phyloP scores from a whole-genome alignment of 163 green algal species.

The Scenedesmus sp. region DNA sequence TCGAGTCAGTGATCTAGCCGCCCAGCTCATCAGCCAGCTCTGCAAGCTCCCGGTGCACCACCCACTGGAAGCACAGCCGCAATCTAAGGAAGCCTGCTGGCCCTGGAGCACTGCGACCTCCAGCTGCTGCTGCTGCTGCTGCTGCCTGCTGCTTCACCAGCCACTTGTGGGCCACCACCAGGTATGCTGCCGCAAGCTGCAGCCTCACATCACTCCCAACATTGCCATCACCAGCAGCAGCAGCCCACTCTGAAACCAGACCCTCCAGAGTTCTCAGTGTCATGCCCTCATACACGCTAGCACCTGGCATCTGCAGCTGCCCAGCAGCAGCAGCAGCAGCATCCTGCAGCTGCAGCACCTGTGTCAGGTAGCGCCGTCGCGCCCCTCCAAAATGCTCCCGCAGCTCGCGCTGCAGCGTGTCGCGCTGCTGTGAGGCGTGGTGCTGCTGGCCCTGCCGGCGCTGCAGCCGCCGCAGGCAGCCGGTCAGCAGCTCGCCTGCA shows the following conservation, averaged over 20 bases:
- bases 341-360: constrained; percentile 10
- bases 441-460: constrained; percentile 18
- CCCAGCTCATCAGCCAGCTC: background rate
- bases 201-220: background rate
- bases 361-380: background rate
- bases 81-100: background rate
- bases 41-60: constrained; percentile 24
- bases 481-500: constrained; percentile 50
- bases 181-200: constrained; percentile 16
- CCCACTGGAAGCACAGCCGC: constrained; percentile 38
- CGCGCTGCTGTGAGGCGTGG: constrained; percentile 22
- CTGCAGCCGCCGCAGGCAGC: constrained; percentile 31
- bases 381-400: background rate
- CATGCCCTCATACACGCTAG: background rate
- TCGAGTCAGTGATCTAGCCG: background rate
- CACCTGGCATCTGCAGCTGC: too few relatives aligned
- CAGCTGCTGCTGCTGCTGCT: background rate
- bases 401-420: constrained; percentile 34
- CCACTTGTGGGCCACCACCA: constrained; percentile 22
- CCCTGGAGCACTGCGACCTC: background rate
- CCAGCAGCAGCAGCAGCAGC: background rate
- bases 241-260: background rate
- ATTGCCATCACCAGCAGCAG: background rate
- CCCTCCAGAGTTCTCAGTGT: constrained; percentile 27
- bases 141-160: background rate